Evolutionary conservation across 2,329 filamentous ascomycete genomes (phyloP), one percentile per base, ranked within the genome.

Genomic region (Calonectria pauciramosa): DNA sequence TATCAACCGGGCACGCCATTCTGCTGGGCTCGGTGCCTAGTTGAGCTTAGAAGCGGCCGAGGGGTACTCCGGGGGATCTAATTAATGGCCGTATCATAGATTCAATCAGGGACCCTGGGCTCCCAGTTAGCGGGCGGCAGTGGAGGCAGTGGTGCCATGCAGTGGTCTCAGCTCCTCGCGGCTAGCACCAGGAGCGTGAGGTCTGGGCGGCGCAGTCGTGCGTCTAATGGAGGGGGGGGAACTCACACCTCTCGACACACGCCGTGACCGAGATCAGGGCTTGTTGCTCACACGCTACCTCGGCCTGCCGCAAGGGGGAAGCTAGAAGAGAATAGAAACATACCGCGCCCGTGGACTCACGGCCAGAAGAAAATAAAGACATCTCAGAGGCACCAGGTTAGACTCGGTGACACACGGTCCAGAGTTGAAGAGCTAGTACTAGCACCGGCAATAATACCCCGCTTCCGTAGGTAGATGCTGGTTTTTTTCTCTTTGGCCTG

Each of bases 101-200:
- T 69, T 69, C 52, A 36, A 38, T 49, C 30, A 68, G 52, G 51
- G 26, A 30, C 66, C 36, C 56, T 41, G 56, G 34, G 56, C 56
- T 63, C 36, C 34, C 34, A 41, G 36, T 63, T 63, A 63, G 56
- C 56, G 34, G 56, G 41, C 32, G 66, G 38, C 66, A 63, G 56
- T 63, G 56, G 36, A 56, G 56, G 32, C 34, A 63, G 59, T 73
- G 66, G 71, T 73, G 71, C 71, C 52, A 73, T 73, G 44, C 51
- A 66, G 66, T 70, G 71, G 66, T 23, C 71, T 73, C 66, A 70
- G 66, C 65, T 41, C 32, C n/a, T 63, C n/a, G 68, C 56, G 68
- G 68, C 56, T 60, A 65, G 59, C 44, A 28, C 44, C 18, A 47
- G 44, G 44, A 47, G 44, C 44, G 44, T 5, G 44, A 47, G 44